phyloP scores from a whole-genome alignment of 768 basidiomycete species.

The Candolleomyces aberdarensis region DNA sequence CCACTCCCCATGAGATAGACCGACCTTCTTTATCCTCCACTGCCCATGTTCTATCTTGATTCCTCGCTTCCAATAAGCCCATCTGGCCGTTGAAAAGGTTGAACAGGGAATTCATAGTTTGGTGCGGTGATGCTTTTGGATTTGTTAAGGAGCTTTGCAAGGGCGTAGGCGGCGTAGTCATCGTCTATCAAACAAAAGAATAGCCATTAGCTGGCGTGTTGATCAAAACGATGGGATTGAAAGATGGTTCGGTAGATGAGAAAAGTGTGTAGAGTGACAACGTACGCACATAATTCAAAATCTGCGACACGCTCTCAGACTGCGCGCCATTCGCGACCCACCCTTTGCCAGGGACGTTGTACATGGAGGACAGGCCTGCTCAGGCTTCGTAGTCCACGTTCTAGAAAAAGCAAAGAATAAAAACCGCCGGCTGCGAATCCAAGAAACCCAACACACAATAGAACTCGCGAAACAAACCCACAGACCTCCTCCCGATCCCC shows the following conservation, averaged over 20 bases:
- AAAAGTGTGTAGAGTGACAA: background rate
- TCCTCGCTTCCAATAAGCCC: slow-evolving; percentile 81
- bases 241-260: background rate
- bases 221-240: no score
- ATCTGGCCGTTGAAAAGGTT: slow-evolving; percentile 65
- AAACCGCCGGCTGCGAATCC: background rate
- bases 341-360: slow-evolving; percentile 47
- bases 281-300: slow-evolving; percentile 75
- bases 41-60: slow-evolving; percentile 67
- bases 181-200: slow-evolving; percentile 48
- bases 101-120: slow-evolving; percentile 55
- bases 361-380: slow-evolving; percentile 72
- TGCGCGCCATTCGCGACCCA: slow-evolving; percentile 81
- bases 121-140: slow-evolving; percentile 40
- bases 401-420: slow-evolving; percentile 30
- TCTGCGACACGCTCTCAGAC: slow-evolving; percentile 78
- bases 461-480: background rate
- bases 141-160: slow-evolving; percentile 54
- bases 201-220: background rate
- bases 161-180: slow-evolving; percentile 67
- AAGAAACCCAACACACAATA: background rate
- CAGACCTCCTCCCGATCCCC: slow-evolving; percentile 68
- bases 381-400: slow-evolving; percentile 78
- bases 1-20: no score
- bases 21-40: slow-evolving; percentile 66